Conservation (phyloP, 176 grass and related monocot species). For the Oryza australiensis region DNA sequence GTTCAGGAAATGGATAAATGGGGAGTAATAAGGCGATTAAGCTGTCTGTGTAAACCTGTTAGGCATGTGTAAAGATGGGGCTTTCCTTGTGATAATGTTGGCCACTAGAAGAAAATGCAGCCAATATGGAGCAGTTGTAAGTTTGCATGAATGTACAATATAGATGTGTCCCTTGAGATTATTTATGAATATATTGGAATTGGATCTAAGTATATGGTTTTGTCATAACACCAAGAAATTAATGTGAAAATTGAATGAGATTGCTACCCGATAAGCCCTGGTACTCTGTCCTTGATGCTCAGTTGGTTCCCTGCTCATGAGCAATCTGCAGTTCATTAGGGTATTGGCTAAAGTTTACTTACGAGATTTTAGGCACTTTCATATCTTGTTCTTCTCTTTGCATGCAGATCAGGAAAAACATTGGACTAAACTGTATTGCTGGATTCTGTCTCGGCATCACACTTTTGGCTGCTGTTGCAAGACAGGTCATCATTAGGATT, state of each 20-base stretch:
- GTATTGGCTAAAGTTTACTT: background rate
- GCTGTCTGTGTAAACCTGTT: background rate
- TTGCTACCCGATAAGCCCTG: background rate
- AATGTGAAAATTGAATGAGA: background rate
- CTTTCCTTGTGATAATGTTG: background rate
- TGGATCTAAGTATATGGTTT: background rate
- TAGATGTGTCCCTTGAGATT: background rate
- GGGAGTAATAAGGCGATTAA: background rate
- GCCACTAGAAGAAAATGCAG: background rate
- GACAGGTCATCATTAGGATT: constrained; percentile 52
- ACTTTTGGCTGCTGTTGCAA: constrained; percentile 58
- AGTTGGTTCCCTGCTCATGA: background rate
- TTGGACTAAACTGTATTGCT: constrained; percentile 48
- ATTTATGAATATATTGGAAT: background rate
- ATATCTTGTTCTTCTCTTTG: constrained; percentile 17
- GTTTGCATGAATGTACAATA: background rate
- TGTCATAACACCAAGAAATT: background rate
- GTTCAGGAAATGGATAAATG: background rate
- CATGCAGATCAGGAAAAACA: constrained; percentile 55
- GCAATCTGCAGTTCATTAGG: background rate
- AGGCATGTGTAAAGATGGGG: background rate
- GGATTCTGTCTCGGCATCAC: constrained; percentile 60
- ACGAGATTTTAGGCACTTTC: background rate
- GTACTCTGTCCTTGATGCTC: background rate
- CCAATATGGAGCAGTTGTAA: background rate